A percentile compares a stretch with the other conserved stretches of the same genome.
Conservation (phyloP, 2,329 filamentous ascomycete genomes). For the Talaromyces sp. region DNA sequence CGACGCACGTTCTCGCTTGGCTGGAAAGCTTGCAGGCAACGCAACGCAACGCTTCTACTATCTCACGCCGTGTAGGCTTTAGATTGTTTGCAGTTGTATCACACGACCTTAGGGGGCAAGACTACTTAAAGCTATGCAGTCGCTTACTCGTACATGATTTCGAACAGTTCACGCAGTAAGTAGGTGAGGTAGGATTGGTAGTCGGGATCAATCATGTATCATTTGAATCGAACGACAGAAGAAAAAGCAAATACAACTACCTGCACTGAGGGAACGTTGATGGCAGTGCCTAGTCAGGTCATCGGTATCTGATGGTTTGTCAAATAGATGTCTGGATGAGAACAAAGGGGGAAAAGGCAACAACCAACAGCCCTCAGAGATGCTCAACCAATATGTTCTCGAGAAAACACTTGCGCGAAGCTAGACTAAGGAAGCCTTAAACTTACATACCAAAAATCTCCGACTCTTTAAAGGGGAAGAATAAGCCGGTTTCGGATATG, state of each 20-base stretch:
- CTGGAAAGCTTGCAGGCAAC: not conserved
- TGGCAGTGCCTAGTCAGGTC: not conserved
- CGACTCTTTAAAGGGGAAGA: not conserved
- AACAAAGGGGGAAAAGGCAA: not conserved
- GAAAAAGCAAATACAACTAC: slow-evolving; percentile 5
- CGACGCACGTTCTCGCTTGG: not conserved
- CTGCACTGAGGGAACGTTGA: not conserved
- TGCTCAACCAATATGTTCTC: not conserved
- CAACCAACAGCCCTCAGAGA: not conserved
- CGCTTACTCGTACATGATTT: not conserved
- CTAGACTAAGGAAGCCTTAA: not conserved
- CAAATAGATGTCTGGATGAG: not conserved
- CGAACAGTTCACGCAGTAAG: not conserved
- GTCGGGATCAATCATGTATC: too few species aligned
- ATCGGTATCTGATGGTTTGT: not conserved
- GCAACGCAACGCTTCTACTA: not conserved
- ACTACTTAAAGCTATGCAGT: not conserved
- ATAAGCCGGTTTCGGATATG: not conserved
- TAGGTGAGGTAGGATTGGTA: not conserved
- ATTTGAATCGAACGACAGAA: not conserved
- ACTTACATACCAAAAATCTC: not conserved
- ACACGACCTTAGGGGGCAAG: not conserved
- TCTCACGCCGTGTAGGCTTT: not conserved
- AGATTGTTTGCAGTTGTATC: not conserved
- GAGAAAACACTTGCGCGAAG: not conserved